Evolutionary conservation across 2,329 filamentous ascomycete species (phyloP), one percentile per base, ranked within the genome.

Genomic region (Phaeosphaeria sp.): DNA sequence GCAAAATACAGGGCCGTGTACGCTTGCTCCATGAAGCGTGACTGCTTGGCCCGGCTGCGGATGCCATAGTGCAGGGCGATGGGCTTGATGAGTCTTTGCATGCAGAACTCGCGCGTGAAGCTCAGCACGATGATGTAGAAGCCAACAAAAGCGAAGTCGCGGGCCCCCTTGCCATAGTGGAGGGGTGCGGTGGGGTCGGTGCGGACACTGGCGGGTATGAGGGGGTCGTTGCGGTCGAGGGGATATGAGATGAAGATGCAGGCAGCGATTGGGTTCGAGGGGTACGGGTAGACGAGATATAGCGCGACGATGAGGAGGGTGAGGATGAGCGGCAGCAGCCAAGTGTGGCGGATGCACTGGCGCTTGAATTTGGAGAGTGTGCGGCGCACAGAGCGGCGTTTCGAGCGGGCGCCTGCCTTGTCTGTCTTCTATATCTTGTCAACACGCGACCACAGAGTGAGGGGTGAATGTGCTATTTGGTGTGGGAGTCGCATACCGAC

Each of bases 21-120:
- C 73, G 90, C 87, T 80, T 98, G 93, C 78, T 98, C 93, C 91
- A 97, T 95, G 83, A 97, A 97, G 33, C 93, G 89, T 17, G 89
- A 86, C 72, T 95, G 92, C 81, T 97, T 97, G 63, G 84, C 87
- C 55, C 89, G 86, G 61, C 86, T 87, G 59, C 81, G 84, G 72
- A 97, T 87, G 17, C 91, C 91, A 53, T 83, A 87, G 65, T 81
- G 83, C 44, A 87, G 83, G 6, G 92, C 92, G 60, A 93, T 82
- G 0, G 93, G 93, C 13, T 89, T 87, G 57, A 97, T 87, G 50
- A 96, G 71, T 70, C 92, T 89, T 80, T 97, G 93, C 93, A 97
- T 97, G 79, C 96, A 85, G 78, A 97, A 97, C 77, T 98, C 93
- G 74, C 93, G 91, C 11, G 92, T 96, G 77, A 98, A 97, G 60